Percentiles rank a stretch among this genome's conserved stretches.
Conservation (phyloP, 495 filamentous ascomycete genomes). For the Aspergillus asperescens region DNA sequence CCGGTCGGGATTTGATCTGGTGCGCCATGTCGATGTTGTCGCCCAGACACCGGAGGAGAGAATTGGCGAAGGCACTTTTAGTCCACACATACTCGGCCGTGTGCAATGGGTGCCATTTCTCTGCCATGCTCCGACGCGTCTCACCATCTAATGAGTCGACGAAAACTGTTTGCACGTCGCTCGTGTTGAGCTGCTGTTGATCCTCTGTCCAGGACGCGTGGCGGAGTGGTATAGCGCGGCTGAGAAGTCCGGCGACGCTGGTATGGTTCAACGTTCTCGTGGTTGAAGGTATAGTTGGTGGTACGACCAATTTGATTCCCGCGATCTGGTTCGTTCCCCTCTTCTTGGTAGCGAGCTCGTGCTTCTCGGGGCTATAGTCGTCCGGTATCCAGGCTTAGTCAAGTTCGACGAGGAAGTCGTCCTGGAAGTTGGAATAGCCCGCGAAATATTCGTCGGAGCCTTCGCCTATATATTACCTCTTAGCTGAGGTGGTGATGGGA, state of each 20-base stretch:
- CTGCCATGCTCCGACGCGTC: constrained; percentile 25
- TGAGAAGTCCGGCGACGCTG: not conserved
- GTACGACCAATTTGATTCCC: not conserved
- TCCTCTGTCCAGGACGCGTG: constrained; percentile 10
- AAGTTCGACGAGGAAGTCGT: constrained; percentile 40
- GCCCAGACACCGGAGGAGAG: constrained; percentile 40
- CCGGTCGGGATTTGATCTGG: constrained; percentile 41
- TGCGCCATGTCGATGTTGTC: constrained; percentile 51
- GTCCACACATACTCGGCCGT: constrained; percentile 40
- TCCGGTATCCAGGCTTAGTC: constrained; percentile 33
- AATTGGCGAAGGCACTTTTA: constrained; percentile 36
- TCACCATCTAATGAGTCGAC: constrained; percentile 22
- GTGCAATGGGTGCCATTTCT: constrained; percentile 49
- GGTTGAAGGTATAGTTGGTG: not conserved
- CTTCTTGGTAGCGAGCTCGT: not conserved
- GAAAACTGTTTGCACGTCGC: constrained; percentile 10
- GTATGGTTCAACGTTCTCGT: not conserved
- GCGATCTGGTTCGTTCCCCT: not conserved
- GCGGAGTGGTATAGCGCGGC: not conserved
- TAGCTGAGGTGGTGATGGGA: no score
- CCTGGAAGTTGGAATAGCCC: constrained; percentile 40
- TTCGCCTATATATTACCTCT: no score
- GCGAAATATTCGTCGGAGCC: constrained; percentile 50
- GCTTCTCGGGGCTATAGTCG: constrained; percentile 3
- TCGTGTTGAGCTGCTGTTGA: not conserved